A percentile compares a stretch with the other conserved stretches of the same genome.
phyloP scores from a whole-genome alignment of 495 filamentous ascomycete species.

The Astrocystis sublimbata region DNA sequence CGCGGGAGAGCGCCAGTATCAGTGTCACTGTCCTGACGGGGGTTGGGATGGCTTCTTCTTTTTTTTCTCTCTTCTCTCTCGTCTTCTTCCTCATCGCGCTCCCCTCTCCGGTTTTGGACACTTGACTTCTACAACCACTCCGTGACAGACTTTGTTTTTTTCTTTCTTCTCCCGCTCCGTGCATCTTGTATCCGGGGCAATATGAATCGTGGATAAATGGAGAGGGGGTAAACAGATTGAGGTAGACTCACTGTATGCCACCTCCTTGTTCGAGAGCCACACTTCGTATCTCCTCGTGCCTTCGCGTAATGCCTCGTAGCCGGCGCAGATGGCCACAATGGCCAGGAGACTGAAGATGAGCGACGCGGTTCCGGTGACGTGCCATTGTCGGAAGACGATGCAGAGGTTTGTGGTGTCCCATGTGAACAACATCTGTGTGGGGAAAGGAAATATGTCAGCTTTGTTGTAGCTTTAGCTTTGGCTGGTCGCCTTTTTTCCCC shows the following conservation, averaged over 20 bases:
- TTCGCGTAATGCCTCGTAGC: conserved; percentile 86
- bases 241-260: conserved; percentile 55
- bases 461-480: not conserved
- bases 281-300: conserved; percentile 73
- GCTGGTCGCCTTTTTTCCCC: not conserved
- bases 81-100: not conserved
- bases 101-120: not conserved
- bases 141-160: not conserved
- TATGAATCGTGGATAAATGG: not conserved
- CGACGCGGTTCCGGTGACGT: conserved; percentile 65
- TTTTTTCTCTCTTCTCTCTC: not conserved
- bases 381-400: conserved; percentile 93
- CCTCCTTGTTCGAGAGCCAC: conserved; percentile 52
- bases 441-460: not conserved
- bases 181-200: not conserved
- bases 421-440: conserved; percentile 92
- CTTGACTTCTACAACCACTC: not conserved
- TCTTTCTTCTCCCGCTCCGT: not conserved
- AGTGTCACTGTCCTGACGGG: conserved; percentile 10
- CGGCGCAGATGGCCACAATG: conserved; percentile 78
- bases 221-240: not conserved
- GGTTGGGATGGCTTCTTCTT: not conserved
- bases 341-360: conserved; percentile 80
- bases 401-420: conserved; percentile 91
- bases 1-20: conserved; percentile 17